Conservation (phyloP, 352 stramenopile genomes). For the Pythium biforme region DNA sequence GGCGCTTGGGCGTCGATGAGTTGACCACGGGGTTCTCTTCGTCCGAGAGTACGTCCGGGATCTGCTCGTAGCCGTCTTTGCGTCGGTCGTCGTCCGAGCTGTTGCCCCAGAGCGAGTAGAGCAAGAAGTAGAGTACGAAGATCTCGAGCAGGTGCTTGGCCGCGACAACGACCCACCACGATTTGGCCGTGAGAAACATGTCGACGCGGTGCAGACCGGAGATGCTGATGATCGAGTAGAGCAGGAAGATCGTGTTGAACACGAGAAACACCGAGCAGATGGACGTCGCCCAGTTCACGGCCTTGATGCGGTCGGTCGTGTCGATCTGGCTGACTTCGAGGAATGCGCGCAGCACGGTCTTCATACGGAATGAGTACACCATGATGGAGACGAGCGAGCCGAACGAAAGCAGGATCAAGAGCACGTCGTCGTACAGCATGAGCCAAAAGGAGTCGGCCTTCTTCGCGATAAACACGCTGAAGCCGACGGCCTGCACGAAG, state of each 20-base stretch:
- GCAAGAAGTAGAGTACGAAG: slow-evolving; percentile 91
- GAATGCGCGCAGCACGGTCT: slow-evolving; percentile 94
- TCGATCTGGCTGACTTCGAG: slow-evolving; percentile 96
- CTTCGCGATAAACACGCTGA: slow-evolving; percentile 80
- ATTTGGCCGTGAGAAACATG: slow-evolving; percentile 79
- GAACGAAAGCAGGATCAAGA: slow-evolving; percentile 83
- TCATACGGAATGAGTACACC: slow-evolving; percentile 95
- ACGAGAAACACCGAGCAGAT: slow-evolving; percentile 96
- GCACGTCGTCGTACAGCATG: slow-evolving; percentile 94
- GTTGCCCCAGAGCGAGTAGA: slow-evolving; percentile 93
- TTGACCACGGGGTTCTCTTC: slow-evolving; percentile 34
- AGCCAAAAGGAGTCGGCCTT: slow-evolving; percentile 91
- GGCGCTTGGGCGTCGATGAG: slow-evolving; percentile 22
- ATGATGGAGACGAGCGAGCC: slow-evolving; percentile 90
- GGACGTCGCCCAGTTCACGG: slow-evolving; percentile 94
- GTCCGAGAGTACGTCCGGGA: slow-evolving; percentile 66
- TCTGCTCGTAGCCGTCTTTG: slow-evolving; percentile 77
- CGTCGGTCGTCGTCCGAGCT: slow-evolving; percentile 60
- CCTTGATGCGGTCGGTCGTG: slow-evolving; percentile 94
- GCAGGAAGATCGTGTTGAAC: slow-evolving; percentile 88
- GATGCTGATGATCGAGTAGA: slow-evolving; percentile 82
- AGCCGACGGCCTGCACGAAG: slow-evolving; percentile 79
- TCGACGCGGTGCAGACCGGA: slow-evolving; percentile 85
- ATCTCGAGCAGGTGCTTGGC: slow-evolving; percentile 93
- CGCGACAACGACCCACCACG: slow-evolving; percentile 93